These are phyloP conservation scores for Claviceps fusiformis DNA, from an alignment of 2,329 filamentous ascomycete genomes.

Conservation along the genomic window DNA sequence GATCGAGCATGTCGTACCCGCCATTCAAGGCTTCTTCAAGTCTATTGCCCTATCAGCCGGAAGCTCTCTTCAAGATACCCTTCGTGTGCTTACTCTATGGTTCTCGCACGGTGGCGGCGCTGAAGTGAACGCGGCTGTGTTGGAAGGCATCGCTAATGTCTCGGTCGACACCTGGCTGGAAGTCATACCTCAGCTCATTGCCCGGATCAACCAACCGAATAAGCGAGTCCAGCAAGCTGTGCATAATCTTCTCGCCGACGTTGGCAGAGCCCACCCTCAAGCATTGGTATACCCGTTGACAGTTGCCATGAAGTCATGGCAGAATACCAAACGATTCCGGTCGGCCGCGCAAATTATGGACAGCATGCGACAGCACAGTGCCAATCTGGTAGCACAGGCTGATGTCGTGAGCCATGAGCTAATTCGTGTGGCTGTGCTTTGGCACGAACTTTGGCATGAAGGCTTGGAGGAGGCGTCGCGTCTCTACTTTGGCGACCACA, in stretches of 20 bases:
- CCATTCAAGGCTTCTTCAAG: slow-evolving; percentile 91
- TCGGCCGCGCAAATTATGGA: slow-evolving; percentile 94
- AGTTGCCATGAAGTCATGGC: slow-evolving; percentile 88
- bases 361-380: slow-evolving; percentile 90
- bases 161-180: slow-evolving; percentile 98
- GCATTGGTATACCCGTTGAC: slow-evolving; percentile 94
- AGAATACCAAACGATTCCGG: slow-evolving; percentile 68
- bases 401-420: slow-evolving; percentile 92
- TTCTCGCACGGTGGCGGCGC: slow-evolving; percentile 81
- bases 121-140: slow-evolving; percentile 80
- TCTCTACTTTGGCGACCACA: slow-evolving; percentile 93
- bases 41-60: slow-evolving; percentile 85
- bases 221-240: slow-evolving; percentile 77
- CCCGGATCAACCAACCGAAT: slow-evolving; percentile 93
- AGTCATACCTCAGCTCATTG: slow-evolving; percentile 94
- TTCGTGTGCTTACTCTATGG: slow-evolving; percentile 87
- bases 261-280: slow-evolving; percentile 88
- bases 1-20: slow-evolving; percentile 82
- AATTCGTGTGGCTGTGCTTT: slow-evolving; percentile 89
- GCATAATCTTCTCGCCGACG: slow-evolving; percentile 81
- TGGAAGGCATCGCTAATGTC: slow-evolving; percentile 79
- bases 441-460: slow-evolving; percentile 99
- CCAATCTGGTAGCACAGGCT: slow-evolving; percentile 84
- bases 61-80: slow-evolving; percentile 89
- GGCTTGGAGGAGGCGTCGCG: slow-evolving; percentile 92